Evolutionary conservation across 805 yeast genomes (phyloP).

Genomic region (Kuraishia piskuri): DNA sequence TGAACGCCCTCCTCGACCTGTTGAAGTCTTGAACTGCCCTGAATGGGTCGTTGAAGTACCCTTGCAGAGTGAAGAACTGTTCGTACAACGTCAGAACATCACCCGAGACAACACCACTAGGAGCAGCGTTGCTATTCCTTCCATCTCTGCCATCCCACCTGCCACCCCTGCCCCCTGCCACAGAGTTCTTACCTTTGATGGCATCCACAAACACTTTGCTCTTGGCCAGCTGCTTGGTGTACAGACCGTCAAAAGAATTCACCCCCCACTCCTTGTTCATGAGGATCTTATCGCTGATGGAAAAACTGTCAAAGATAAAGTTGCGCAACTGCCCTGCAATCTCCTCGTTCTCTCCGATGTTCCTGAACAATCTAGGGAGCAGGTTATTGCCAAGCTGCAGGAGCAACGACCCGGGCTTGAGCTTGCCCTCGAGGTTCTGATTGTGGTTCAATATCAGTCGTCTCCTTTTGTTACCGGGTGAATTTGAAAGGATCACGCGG

Average conservation of each 20-base stretch:
- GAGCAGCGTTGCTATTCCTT: conserved; percentile 1
- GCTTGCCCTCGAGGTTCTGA: conserved; percentile 19
- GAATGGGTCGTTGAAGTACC: conserved; percentile 8
- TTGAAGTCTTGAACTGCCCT: conserved; percentile 1
- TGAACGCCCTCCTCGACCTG: background rate
- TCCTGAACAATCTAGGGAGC: conserved; percentile 12
- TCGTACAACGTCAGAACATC: conserved; percentile 6
- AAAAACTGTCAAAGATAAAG: conserved; percentile 17
- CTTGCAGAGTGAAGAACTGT: conserved; percentile 11
- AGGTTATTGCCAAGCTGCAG: conserved; percentile 19
- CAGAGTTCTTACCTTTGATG: background rate
- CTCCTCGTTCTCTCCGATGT: conserved; percentile 14
- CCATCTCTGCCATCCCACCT: background rate
- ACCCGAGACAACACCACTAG: background rate
- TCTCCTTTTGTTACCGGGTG: conserved; percentile 7
- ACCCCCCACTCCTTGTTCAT: conserved; percentile 19
- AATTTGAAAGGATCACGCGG: conserved; percentile 10
- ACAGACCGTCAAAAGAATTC: conserved; percentile 11
- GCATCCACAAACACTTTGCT: background rate
- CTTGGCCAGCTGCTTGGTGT: background rate
- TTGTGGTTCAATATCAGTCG: conserved; percentile 13
- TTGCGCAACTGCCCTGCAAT: conserved; percentile 14
- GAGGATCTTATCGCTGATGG: conserved; percentile 20
- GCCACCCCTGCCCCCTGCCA: background rate
- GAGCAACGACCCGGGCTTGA: conserved; percentile 22